Evolutionary conservation across 108 stramenopile genomes (phyloP).

Genomic region (Cyclotella choctawhatcheeana): DNA sequence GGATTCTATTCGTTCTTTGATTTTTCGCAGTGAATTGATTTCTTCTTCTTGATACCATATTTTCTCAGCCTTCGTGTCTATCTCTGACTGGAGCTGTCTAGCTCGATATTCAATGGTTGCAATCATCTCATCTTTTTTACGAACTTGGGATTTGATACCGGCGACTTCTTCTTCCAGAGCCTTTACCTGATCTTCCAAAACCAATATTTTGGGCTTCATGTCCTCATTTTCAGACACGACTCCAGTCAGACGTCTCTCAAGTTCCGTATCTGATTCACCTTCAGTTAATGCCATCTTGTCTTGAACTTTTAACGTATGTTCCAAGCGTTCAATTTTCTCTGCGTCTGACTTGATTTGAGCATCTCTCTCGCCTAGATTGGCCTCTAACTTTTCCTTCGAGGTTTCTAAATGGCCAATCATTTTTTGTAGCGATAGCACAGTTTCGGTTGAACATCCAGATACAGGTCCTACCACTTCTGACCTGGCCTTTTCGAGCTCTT

Average conservation of each 20-base stretch:
- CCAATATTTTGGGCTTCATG: conserved; percentile 12
- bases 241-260: background rate
- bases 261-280: background rate
- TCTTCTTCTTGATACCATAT: conserved; percentile 26
- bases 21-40: conserved; percentile 27
- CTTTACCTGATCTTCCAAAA: conserved; percentile 27
- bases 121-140: conserved; percentile 1
- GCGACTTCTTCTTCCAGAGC: conserved; percentile 1
- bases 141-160: conserved; percentile 6
- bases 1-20: conserved; percentile 24
- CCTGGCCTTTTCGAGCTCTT: background rate
- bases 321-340: conserved; percentile 1
- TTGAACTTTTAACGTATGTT: conserved; percentile 7
- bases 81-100: conserved; percentile 13
- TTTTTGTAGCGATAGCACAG: conserved; percentile 16
- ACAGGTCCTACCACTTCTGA: background rate
- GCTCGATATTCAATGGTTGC: background rate
- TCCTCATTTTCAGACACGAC: conserved; percentile 12
- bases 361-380: conserved; percentile 4
- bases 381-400: conserved; percentile 4
- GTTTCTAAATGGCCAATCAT: conserved; percentile 13
- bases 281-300: background rate
- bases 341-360: conserved; percentile 4
- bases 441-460: conserved; percentile 5
- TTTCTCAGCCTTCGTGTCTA: conserved; percentile 11